Evolutionary conservation across 192 early-diverging fungal species (phyloP).

Genomic region (Dissophora globulifera): DNA sequence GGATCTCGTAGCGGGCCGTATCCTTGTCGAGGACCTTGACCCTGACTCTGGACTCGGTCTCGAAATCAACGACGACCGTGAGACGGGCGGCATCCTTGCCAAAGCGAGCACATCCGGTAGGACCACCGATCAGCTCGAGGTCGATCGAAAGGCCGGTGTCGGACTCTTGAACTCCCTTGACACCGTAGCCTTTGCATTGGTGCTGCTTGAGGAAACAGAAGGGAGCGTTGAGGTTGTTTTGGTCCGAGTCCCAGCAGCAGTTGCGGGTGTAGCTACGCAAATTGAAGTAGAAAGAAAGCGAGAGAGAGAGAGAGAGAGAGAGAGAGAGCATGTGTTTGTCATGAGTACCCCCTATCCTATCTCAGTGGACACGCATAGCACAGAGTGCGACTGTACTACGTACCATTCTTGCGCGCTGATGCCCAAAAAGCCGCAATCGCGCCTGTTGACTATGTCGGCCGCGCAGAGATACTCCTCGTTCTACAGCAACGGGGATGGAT

Average conservation of each 20-base stretch:
- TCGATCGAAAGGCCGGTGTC: conserved; percentile 7
- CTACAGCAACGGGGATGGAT: neutral
- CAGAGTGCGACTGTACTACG: too few relatives aligned
- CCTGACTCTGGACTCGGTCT: conserved; percentile 62
- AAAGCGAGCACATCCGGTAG: conserved; percentile 30
- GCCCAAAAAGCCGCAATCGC: conserved; percentile 41
- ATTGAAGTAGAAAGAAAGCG: neutral
- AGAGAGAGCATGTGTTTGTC: neutral
- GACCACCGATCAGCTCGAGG: conserved; percentile 2
- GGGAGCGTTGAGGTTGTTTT: conserved; percentile 30
- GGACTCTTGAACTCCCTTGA: conserved; percentile 13
- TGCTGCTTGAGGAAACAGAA: conserved; percentile 46
- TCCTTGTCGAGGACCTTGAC: conserved; percentile 56
- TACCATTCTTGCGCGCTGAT: conserved; percentile 30
- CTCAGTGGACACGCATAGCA: too few relatives aligned
- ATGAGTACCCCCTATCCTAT: neutral
- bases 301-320: neutral
- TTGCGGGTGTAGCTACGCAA: conserved; percentile 11
- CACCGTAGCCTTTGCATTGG: conserved; percentile 32
- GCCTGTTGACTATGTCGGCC: conserved; percentile 23
- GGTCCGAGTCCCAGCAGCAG: conserved; percentile 43
- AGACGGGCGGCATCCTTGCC: conserved; percentile 59
- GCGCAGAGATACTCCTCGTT: conserved; percentile 31
- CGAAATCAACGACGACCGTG: conserved; percentile 59
- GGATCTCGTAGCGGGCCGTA: conserved; percentile 59